These are phyloP conservation scores for Perkinsus olseni DNA, from an alignment of 169 alveolate genomes.

Conservation along the genomic window DNA sequence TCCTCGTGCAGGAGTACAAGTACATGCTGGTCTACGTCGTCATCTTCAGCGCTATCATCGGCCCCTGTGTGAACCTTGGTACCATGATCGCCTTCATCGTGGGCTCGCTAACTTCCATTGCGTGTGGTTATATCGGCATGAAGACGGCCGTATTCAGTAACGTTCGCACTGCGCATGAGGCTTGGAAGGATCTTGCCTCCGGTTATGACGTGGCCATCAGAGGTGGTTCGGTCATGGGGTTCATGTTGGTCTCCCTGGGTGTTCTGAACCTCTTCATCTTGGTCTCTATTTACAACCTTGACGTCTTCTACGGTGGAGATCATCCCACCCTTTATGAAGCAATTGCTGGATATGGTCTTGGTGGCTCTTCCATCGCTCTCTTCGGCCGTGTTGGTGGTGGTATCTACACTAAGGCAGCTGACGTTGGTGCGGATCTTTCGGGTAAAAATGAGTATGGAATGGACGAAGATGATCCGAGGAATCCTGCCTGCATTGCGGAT, in stretches of 20 bases:
- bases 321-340: constrained; percentile 52
- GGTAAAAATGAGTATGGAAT: constrained; percentile 77
- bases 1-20: constrained; percentile 67
- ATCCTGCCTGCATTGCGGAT: constrained; percentile 86
- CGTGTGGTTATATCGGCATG: constrained; percentile 78
- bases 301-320: constrained; percentile 13
- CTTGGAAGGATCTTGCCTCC: constrained; percentile 51
- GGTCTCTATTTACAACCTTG: constrained; percentile 41
- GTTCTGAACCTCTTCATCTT: constrained; percentile 46
- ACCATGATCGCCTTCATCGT: constrained; percentile 67
- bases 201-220: constrained; percentile 66
- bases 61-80: constrained; percentile 40
- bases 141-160: constrained; percentile 69
- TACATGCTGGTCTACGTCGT: constrained; percentile 60
- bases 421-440: constrained; percentile 81
- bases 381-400: constrained; percentile 90
- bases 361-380: constrained; percentile 80
- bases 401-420: constrained; percentile 84
- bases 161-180: constrained; percentile 64
- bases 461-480: constrained; percentile 80
- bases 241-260: constrained; percentile 66
- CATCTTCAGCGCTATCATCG: constrained; percentile 54
- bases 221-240: constrained; percentile 79
- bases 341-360: constrained; percentile 74
- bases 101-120: constrained; percentile 74